Evolutionary conservation across 2,329 filamentous ascomycete genomes (phyloP).

Genomic region (Sporothrix brunneoviolacea): DNA sequence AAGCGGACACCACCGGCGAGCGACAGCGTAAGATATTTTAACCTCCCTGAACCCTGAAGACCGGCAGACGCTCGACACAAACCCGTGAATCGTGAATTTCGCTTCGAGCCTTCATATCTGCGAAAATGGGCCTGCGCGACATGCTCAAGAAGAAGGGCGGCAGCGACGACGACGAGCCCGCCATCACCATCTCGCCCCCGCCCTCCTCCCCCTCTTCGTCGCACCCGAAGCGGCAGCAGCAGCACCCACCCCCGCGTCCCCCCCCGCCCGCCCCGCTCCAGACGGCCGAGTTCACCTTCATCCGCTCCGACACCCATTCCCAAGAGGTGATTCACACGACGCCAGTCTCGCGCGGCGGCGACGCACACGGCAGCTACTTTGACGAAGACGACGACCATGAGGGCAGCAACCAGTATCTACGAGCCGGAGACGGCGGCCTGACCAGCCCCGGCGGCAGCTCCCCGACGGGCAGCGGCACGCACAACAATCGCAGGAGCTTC

Average conservation of each 20-base stretch:
- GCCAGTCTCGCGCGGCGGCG: slow-evolving; percentile 20
- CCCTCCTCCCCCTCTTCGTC: neutral
- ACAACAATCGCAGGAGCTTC: slow-evolving; percentile 23
- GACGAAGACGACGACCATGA: slow-evolving; percentile 19
- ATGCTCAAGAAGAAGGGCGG: slow-evolving; percentile 14
- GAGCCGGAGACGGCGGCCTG: slow-evolving; percentile 20
- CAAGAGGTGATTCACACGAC: slow-evolving; percentile 75
- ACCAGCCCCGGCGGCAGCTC: slow-evolving; percentile 21
- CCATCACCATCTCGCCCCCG: neutral
- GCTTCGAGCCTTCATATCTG: too few relatives aligned
- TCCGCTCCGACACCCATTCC: slow-evolving; percentile 74
- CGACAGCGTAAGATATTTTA: too few relatives aligned
- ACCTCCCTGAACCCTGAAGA: too few relatives aligned
- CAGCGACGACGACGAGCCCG: slow-evolving; percentile 1
- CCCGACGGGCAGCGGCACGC: neutral
- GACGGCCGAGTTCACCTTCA: slow-evolving; percentile 68
- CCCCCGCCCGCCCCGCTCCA: slow-evolving; percentile 30
- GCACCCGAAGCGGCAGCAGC: neutral
- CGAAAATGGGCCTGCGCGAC: slow-evolving; percentile 15
- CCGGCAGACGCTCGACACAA: too few relatives aligned
- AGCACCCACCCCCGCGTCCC: slow-evolving; percentile 14
- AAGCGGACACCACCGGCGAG: too few relatives aligned
- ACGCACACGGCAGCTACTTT: slow-evolving; percentile 13
- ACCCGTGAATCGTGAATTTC: too few relatives aligned
- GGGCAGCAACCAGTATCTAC: slow-evolving; percentile 18